Conservation (phyloP, 2,329 filamentous ascomycete genomes). For the Reticulascus tulasneorum region DNA sequence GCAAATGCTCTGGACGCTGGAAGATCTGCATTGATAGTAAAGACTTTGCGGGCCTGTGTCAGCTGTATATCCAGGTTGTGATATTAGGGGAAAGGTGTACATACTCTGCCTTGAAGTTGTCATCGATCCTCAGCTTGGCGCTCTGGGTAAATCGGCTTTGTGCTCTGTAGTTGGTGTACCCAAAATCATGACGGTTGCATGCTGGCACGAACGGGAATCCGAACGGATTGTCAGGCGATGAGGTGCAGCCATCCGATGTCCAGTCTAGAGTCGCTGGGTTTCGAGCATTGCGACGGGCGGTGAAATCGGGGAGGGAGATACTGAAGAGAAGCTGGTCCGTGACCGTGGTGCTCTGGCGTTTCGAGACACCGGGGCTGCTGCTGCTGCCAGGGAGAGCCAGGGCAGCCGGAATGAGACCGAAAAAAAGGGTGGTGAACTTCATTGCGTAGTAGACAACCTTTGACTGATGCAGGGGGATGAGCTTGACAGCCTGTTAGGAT, state of each 20-base stretch:
- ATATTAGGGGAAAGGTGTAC: slow-evolving; percentile 9
- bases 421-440: slow-evolving; percentile 27
- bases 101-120: slow-evolving; percentile 44
- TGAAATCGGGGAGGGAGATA: slow-evolving; percentile 37
- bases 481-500: too few species aligned
- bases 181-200: slow-evolving; percentile 55
- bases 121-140: slow-evolving; percentile 41
- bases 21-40: slow-evolving; percentile 29
- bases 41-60: slow-evolving; percentile 20
- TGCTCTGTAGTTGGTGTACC: slow-evolving; percentile 48
- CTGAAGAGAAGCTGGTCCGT: slow-evolving; percentile 46
- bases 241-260: slow-evolving; percentile 38
- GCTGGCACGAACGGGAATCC: slow-evolving; percentile 38
- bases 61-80: not conserved
- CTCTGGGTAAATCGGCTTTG: slow-evolving; percentile 42
- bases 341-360: slow-evolving; percentile 21
- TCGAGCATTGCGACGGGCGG: slow-evolving; percentile 30
- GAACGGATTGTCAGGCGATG: slow-evolving; percentile 38
- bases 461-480: too few species aligned
- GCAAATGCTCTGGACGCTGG: slow-evolving; percentile 21
- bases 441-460: too few species aligned
- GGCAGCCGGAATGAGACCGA: slow-evolving; percentile 17
- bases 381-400: slow-evolving; percentile 18
- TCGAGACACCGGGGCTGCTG: slow-evolving; percentile 7
- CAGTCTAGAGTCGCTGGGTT: slow-evolving; percentile 36